Evolutionary conservation across 345 rosid genomes (phyloP).

Genomic region (Kandelia obovata): DNA sequence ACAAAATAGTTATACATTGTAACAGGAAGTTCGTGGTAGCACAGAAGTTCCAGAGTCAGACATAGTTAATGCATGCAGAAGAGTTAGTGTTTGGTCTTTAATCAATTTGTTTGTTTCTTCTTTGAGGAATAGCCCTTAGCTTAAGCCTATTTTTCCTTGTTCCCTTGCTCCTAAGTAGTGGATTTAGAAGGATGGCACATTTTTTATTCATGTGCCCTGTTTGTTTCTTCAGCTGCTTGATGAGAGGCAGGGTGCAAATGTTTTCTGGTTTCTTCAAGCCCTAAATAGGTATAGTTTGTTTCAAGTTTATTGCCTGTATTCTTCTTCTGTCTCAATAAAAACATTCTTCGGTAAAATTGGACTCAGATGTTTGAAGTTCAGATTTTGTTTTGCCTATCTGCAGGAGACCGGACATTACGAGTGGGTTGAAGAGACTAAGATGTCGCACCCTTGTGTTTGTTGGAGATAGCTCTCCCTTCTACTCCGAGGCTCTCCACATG

Average conservation of each 20-base stretch:
- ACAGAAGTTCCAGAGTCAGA: constrained; percentile 27
- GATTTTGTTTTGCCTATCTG: constrained; percentile 11
- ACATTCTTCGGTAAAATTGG: not conserved
- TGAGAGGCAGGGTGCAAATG: constrained; percentile 26
- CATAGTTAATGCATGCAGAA: constrained; percentile 28
- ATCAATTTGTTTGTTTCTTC: not conserved
- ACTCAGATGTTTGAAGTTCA: not conserved
- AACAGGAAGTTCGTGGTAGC: constrained; percentile 31
- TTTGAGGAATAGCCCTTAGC: not conserved
- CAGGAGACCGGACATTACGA: constrained; percentile 87
- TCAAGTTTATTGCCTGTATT: too few species aligned
- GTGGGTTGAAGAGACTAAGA: constrained; percentile 64
- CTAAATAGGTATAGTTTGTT: constrained; percentile 12
- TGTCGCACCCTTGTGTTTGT: constrained; percentile 84
- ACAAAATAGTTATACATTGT: not conserved
- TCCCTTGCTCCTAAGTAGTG: not conserved
- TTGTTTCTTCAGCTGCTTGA: constrained; percentile 27
- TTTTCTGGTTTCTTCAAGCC: constrained; percentile 26
- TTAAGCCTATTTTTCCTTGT: not conserved
- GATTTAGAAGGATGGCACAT: not conserved
- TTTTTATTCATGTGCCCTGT: constrained; percentile 3
- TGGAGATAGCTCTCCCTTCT: constrained; percentile 83
- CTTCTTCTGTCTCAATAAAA: not conserved
- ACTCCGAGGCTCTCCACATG: constrained; percentile 80
- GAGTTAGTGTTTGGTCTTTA: constrained; percentile 15